These are phyloP conservation scores for Cyphellophora attinorum DNA, from an alignment of 2,329 filamentous ascomycete genomes.

Conservation along the genomic window DNA sequence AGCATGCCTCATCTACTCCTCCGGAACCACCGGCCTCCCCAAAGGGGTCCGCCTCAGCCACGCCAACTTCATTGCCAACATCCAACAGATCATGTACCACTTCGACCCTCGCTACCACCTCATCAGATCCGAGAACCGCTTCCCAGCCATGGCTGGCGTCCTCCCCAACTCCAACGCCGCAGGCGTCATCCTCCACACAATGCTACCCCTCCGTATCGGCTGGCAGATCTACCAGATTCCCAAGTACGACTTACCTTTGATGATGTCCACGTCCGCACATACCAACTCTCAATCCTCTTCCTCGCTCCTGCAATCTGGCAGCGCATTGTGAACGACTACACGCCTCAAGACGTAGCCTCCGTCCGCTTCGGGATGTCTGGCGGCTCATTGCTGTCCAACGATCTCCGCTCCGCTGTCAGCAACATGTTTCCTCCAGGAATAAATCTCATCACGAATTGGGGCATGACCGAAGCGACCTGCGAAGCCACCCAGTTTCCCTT, in stretches of 20 bases:
- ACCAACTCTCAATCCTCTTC: constrained; percentile 9
- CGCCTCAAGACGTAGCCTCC: constrained; percentile 6
- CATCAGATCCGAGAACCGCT: constrained; percentile 7
- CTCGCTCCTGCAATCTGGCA: constrained; percentile 12
- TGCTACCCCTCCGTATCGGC: constrained; percentile 10
- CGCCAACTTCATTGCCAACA: constrained; percentile 10
- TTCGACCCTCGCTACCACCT: constrained; percentile 9
- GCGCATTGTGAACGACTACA: constrained; percentile 9
- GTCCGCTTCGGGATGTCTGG: constrained; percentile 12
- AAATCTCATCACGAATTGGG: constrained; percentile 26
- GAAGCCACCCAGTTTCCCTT: constrained; percentile 40
- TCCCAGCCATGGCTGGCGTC: constrained; percentile 11
- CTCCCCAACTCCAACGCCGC: constrained; percentile 12
- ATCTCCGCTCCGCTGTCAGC: constrained; percentile 7
- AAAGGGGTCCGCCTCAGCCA: constrained; percentile 39
- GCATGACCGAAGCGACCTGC: constrained; percentile 58
- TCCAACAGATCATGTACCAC: constrained; percentile 11
- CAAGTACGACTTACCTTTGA: constrained; percentile 10
- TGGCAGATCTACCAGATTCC: constrained; percentile 12
- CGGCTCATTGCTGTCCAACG: constrained; percentile 8
- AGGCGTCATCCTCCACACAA: constrained; percentile 11
- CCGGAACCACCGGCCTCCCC: constrained; percentile 65
- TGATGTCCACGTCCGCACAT: constrained; percentile 6
- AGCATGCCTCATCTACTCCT: constrained; percentile 62
- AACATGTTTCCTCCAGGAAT: constrained; percentile 9